Conservation (phyloP, 371 early-diverging fungal species). For the Umbelopsis sp. region DNA sequence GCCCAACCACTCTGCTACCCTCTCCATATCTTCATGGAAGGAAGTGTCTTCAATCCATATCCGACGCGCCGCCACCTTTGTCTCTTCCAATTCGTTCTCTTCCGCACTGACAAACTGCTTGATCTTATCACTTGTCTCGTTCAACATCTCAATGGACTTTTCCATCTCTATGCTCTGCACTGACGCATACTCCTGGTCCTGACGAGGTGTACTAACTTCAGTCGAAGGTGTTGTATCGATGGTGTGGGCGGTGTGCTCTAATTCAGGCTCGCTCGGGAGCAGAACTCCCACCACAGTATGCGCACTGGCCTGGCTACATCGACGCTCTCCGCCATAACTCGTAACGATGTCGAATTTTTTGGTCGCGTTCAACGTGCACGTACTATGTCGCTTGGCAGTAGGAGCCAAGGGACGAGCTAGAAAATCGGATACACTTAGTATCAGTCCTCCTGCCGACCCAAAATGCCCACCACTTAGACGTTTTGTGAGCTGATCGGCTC, state of each 20-base stretch:
- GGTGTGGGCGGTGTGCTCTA: no score
- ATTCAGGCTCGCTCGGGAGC: neutral
- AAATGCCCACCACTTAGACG: constrained; percentile 52
- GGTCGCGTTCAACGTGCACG: neutral
- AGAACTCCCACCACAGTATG: constrained; percentile 8
- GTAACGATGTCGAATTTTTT: neutral
- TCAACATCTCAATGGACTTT: neutral
- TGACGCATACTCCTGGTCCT: no score
- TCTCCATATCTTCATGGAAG: constrained; percentile 34
- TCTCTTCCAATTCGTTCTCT: neutral
- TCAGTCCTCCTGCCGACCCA: constrained; percentile 53
- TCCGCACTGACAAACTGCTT: neutral
- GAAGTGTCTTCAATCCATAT: constrained; percentile 49
- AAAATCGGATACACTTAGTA: constrained; percentile 33
- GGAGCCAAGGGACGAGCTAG: constrained; percentile 21
- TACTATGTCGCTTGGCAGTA: constrained; percentile 1
- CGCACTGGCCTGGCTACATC: neutral
- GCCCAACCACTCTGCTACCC: constrained; percentile 49
- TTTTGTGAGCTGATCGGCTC: constrained; percentile 36
- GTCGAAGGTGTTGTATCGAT: no score
- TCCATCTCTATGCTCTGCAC: no score
- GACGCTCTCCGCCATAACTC: neutral
- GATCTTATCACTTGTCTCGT: neutral
- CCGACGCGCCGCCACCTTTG: constrained; percentile 19
- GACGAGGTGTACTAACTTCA: no score